Evolutionary conservation across 2,329 filamentous ascomycete genomes (phyloP).

Genomic region (Aspergillus fumigatiaffinis): DNA sequence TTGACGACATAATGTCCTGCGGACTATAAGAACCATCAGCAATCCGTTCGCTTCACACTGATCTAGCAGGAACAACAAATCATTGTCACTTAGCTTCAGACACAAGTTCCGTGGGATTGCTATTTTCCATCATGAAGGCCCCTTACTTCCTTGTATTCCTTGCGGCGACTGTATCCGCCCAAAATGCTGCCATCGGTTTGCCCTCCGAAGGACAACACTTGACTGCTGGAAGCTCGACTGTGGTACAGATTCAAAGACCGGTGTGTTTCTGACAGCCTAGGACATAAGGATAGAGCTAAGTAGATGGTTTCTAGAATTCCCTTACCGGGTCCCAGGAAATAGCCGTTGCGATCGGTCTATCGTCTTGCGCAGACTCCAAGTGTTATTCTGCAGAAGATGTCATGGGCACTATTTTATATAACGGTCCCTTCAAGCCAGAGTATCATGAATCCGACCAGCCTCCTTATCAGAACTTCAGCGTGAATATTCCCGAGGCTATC

Average conservation of each 20-base stretch:
- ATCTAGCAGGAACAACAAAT: neutral
- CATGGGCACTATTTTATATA: slow-evolving; percentile 25
- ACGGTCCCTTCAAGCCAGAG: slow-evolving; percentile 23
- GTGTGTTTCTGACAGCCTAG: slow-evolving; percentile 12
- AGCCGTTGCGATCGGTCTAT: slow-evolving; percentile 27
- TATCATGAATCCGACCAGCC: slow-evolving; percentile 19
- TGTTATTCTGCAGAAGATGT: slow-evolving; percentile 18
- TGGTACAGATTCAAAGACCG: slow-evolving; percentile 27
- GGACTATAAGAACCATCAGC: neutral
- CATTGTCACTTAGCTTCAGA: neutral
- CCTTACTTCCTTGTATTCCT: slow-evolving; percentile 17
- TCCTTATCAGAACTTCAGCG: slow-evolving; percentile 31
- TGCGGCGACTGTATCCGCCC: slow-evolving; percentile 21
- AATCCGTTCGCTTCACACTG: neutral
- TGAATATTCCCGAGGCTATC: slow-evolving; percentile 19
- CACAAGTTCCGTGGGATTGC: neutral
- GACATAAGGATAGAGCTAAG: neutral
- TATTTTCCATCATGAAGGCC: slow-evolving; percentile 20
- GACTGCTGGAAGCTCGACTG: slow-evolving; percentile 16
- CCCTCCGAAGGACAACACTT: slow-evolving; percentile 17
- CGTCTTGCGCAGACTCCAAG: slow-evolving; percentile 16
- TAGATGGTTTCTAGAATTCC: slow-evolving; percentile 16
- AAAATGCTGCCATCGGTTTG: slow-evolving; percentile 23
- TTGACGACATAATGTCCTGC: neutral
- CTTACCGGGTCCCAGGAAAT: slow-evolving; percentile 25